Percentiles rank a stretch among this genome's conserved stretches.
phyloP scores from a whole-genome alignment of 371 early-diverging fungal species.

The Saksenaea vasiformis region DNA sequence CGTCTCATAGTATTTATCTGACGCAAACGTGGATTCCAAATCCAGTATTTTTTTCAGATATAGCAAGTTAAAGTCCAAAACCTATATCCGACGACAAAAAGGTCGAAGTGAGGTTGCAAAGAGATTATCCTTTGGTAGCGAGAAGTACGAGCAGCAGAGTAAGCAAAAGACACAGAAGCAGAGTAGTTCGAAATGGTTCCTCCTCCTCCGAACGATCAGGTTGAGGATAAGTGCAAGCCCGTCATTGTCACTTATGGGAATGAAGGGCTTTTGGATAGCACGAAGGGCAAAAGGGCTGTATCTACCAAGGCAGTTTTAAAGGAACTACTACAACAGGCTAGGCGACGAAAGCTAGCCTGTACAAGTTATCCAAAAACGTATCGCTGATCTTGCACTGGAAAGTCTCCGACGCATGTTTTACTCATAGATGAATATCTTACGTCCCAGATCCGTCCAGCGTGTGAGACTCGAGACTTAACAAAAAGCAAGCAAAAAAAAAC shows the following conservation, averaged over 20 bases:
- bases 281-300: background rate
- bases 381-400: background rate
- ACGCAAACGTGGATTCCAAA: no score
- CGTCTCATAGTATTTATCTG: no score
- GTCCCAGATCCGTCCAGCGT: background rate
- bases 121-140: background rate
- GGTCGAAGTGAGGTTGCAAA: background rate
- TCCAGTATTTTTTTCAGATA: no score
- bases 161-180: background rate
- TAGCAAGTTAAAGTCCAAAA: no score
- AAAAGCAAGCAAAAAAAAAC: background rate
- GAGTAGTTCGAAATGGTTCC: no score
- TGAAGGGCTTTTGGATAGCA: background rate
- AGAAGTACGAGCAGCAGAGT: background rate
- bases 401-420: background rate
- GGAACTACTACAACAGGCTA: background rate
- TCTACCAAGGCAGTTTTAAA: background rate
- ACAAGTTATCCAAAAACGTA: background rate
- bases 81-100: no score
- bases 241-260: background rate
- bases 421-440: no score
- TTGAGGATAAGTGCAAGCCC: background rate
- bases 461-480: background rate
- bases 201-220: background rate
- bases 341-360: background rate